Conservation (phyloP, 192 early-diverging fungal genomes). For the Coemansia sp. region DNA sequence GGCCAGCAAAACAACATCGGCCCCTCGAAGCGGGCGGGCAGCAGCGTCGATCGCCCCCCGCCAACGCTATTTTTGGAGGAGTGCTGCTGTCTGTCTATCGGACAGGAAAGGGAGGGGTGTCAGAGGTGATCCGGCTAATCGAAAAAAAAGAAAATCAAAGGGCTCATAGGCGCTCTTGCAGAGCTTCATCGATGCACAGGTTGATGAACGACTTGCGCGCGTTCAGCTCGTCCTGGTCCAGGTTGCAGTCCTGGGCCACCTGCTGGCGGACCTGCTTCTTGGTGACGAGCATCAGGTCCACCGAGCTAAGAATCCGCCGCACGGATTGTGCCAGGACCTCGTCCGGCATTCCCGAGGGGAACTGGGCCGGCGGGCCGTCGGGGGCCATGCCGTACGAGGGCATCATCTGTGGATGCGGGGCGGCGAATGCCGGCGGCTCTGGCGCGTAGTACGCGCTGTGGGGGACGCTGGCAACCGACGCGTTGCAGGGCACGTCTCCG, state of each 20-base stretch:
- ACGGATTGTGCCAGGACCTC: conserved; percentile 70
- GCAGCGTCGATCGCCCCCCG: too few relatives aligned
- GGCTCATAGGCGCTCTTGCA: conserved; percentile 38
- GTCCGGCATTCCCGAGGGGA: conserved; percentile 54
- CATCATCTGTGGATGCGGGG: not conserved
- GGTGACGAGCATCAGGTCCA: conserved; percentile 96
- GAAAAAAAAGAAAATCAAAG: not conserved
- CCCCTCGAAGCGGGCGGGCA: too few relatives aligned
- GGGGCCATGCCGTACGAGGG: not conserved
- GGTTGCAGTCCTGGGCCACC: conserved; percentile 70
- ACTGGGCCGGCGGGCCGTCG: conserved; percentile 15
- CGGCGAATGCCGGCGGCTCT: conserved; percentile 3
- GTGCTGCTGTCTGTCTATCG: too few relatives aligned
- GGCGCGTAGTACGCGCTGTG: conserved; percentile 10
- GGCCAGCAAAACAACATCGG: too few relatives aligned
- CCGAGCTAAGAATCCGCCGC: conserved; percentile 69
- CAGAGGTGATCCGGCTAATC: too few relatives aligned
- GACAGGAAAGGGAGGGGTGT: too few relatives aligned
- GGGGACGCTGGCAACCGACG: conserved; percentile 16
- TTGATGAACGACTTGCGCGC: conserved; percentile 86
- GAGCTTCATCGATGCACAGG: conserved; percentile 64
- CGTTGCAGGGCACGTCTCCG: conserved; percentile 21
- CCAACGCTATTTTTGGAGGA: conserved; percentile 10
- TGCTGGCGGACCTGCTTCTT: conserved; percentile 97
- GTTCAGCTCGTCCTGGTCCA: conserved; percentile 68